Conservation (phyloP, 169 alveolate genomes). For the Amoebophrya sp. region DNA sequence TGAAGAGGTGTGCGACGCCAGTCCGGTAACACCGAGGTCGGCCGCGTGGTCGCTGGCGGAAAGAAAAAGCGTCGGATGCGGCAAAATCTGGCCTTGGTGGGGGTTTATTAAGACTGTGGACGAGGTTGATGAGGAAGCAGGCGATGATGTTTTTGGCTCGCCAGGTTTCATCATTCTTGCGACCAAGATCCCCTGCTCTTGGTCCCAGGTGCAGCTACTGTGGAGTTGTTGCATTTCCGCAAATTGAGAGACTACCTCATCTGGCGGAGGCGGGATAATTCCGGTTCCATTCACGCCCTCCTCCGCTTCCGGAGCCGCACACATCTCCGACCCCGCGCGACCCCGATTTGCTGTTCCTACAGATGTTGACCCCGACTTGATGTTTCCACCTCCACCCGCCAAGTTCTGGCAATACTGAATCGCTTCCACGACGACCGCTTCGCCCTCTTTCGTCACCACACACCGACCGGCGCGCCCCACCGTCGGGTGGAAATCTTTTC, state of each 20-base stretch:
- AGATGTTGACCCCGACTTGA: background rate
- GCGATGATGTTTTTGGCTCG: too few species aligned
- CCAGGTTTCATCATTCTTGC: too few species aligned
- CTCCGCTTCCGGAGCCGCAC: too few species aligned
- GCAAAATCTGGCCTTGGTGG: background rate
- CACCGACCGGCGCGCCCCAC: background rate
- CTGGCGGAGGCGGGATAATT: background rate
- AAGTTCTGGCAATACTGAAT: background rate
- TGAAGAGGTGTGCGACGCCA: background rate
- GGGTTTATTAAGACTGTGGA: too few species aligned
- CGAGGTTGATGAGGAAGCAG: too few species aligned
- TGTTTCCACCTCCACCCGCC: background rate
- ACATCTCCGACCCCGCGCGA: background rate
- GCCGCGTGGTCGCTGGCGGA: background rate
- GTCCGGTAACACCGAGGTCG: background rate
- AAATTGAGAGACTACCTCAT: background rate
- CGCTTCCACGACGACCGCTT: background rate
- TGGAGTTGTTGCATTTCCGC: too few species aligned
- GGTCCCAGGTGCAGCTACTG: too few species aligned
- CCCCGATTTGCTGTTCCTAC: too few species aligned
- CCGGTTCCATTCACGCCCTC: too few species aligned
- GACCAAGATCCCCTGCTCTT: too few species aligned
- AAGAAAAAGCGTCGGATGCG: background rate
- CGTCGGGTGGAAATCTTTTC: background rate
- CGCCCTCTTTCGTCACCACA: background rate